A percentile compares a stretch with the other conserved stretches of the same genome.
These are phyloP conservation scores for Tagetes patula DNA, from an alignment of 129 eudicot genomes.

Conservation along the genomic window DNA sequence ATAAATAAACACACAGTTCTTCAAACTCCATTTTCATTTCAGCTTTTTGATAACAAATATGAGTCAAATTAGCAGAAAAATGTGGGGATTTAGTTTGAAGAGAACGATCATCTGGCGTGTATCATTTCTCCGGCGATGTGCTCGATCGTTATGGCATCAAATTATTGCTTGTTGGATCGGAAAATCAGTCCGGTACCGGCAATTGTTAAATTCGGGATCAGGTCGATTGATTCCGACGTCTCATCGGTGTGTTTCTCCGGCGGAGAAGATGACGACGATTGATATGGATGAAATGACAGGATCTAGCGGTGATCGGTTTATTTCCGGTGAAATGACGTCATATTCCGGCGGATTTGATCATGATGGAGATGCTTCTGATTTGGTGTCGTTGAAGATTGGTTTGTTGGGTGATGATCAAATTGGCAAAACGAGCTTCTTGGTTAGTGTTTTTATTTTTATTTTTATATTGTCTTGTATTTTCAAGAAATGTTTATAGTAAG, in stretches of 20 bases:
- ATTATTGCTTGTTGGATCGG: slow-evolving; percentile 52
- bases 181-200: slow-evolving; percentile 34
- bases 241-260: slow-evolving; percentile 12
- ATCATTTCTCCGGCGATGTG: slow-evolving; percentile 42
- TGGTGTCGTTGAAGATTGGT: slow-evolving; percentile 60
- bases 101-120: slow-evolving; percentile 44
- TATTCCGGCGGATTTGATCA: slow-evolving; percentile 19
- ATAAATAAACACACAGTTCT: not conserved
- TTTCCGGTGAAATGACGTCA: slow-evolving; percentile 28
- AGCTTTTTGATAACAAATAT: not conserved
- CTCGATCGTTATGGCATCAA: slow-evolving; percentile 47
- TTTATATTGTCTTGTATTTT: slow-evolving; percentile 7
- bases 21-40: not conserved
- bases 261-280: not conserved
- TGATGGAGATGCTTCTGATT: slow-evolving; percentile 48
- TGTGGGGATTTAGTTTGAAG: slow-evolving; percentile 25
- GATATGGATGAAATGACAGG: slow-evolving; percentile 16
- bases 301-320: slow-evolving; percentile 7
- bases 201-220: slow-evolving; percentile 25
- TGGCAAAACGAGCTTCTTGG: slow-evolving; percentile 85
- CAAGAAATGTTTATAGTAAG: not conserved
- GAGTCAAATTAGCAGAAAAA: slow-evolving; percentile 39
- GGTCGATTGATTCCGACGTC: slow-evolving; percentile 14
- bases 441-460: slow-evolving; percentile 25
- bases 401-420: slow-evolving; percentile 79